Conservation (phyloP, 2,329 filamentous ascomycete species). For the Triangularia verruculosa region DNA sequence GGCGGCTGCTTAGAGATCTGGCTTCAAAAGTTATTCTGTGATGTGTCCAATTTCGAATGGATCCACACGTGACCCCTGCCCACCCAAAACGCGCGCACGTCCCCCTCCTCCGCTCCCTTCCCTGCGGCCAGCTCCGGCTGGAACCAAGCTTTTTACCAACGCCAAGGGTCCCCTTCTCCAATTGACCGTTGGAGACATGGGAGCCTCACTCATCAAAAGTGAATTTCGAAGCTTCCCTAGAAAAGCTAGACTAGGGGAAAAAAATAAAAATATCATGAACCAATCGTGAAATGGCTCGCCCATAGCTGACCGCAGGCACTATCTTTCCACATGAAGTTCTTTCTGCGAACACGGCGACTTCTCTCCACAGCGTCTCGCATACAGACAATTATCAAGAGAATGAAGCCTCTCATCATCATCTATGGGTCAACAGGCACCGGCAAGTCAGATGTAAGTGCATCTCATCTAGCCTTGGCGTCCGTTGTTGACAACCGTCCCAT, state of each 20-base stretch:
- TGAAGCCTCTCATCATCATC: constrained; percentile 30
- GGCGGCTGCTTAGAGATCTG: constrained; percentile 29
- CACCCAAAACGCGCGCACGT: constrained; percentile 12
- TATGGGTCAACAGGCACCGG: constrained; percentile 32
- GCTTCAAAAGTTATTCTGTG: constrained; percentile 30
- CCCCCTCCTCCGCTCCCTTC: constrained; percentile 7
- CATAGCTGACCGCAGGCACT: neutral
- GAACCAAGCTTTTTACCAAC: neutral
- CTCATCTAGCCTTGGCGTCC: neutral
- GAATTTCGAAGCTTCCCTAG: neutral
- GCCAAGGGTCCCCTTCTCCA: constrained; percentile 5
- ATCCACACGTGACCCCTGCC: constrained; percentile 28
- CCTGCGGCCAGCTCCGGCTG: constrained; percentile 2
- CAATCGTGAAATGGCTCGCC: neutral
- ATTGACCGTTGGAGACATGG: neutral
- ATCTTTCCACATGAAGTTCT: constrained; percentile 15
- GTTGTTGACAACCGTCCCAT: constrained; percentile 9
- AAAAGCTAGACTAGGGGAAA: neutral
- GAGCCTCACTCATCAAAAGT: constrained; percentile 4
- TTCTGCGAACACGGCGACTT: constrained; percentile 2
- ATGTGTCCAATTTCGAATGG: constrained; percentile 32
- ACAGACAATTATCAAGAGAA: constrained; percentile 10
- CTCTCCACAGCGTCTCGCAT: neutral
- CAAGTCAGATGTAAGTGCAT: constrained; percentile 39
- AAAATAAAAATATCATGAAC: neutral